Conservation (phyloP, 2,329 filamentous ascomycete species). For the Neofusicoccum umdonicola region DNA sequence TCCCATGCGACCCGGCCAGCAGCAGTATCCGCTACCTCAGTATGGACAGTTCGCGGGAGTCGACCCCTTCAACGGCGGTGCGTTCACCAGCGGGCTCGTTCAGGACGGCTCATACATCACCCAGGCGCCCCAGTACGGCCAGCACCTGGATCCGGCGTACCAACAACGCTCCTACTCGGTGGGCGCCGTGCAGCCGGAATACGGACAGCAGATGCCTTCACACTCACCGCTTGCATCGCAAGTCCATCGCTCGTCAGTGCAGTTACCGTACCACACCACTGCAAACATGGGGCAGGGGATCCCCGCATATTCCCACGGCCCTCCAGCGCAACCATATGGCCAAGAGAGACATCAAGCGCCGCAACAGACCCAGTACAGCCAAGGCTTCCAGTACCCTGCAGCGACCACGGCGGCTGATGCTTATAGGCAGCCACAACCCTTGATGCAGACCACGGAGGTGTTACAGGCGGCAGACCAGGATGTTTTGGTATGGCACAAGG, state of each 20-base stretch:
- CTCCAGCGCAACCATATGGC: neutral
- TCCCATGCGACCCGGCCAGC: neutral
- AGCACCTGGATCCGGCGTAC: neutral
- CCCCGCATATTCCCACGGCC: neutral
- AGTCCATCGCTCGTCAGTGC: constrained; percentile 1
- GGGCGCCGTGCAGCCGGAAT: constrained; percentile 6
- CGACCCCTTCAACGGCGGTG: constrained; percentile 1
- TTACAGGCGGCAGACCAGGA: constrained; percentile 15
- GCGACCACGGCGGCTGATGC: constrained; percentile 16
- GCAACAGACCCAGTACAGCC: constrained; percentile 15
- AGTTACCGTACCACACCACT: constrained; percentile 7
- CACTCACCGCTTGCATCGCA: neutral
- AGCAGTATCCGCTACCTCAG: constrained; percentile 13
- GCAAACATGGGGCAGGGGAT: constrained; percentile 7
- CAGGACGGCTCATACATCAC: constrained; percentile 5
- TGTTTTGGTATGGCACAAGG: constrained; percentile 17
- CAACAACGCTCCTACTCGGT: constrained; percentile 12
- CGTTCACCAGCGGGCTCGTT: constrained; percentile 1
- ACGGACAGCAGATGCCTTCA: neutral
- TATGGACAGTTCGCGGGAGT: constrained; percentile 7
- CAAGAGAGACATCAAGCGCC: constrained; percentile 10
- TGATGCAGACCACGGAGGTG: constrained; percentile 10
- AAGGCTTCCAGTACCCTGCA: constrained; percentile 14
- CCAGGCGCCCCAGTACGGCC: constrained; percentile 2
- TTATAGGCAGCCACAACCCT: constrained; percentile 9